Base-by-base conservation (phyloP, 768 basidiomycete species). In the Hericium coralloides region DNA sequence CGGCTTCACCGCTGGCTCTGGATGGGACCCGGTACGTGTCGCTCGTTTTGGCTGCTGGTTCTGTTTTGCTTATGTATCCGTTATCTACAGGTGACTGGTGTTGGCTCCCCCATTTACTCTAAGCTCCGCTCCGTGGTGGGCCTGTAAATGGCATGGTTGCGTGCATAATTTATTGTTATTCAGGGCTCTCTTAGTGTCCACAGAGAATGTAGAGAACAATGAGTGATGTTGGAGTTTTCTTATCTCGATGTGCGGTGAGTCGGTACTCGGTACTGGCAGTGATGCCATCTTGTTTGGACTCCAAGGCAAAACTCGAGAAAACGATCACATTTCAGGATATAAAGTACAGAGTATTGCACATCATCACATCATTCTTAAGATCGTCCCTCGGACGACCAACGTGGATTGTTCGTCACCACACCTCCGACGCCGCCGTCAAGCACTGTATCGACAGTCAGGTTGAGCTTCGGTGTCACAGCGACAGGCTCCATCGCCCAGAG, bases 211-310 rank as follows among this genome's bases (percentile, higher is more conserved):
- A 17, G 38, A 56, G 41, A 51, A 6, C 14, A 26, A 3, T 23
- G 47, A 10, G 54, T 60, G 56, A 63, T 73, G 72, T 61, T 73
- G 71, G 12, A 74, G 72, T 72, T 12, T 45, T 61, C n/a, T 72
- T 12, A 41, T 61, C n/a, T 73, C 73, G 23, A 74, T 72, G 2
- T 70, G 70, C 1, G 73, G 72, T 22, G 71, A 59, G 56, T 72
- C 38, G 4, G 71, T 62, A n/a, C 70, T 72, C 38, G 4, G 71
- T 62, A n/a, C 70, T 47, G 6, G 71, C 22, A 38, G 64, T 53
- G 56, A 72, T 70, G 6, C 68, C 68, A 26, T 63, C 49, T 18
- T 63, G 17, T 14, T 47, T 43, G 2, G 72, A 64, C 2, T 70
- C 65, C 1, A 56, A 37, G 5, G 38, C 15, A 31, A 9, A 31